These are phyloP conservation scores for Pseudozyma flocculosa DNA, from an alignment of 1,284 basidiomycete species.

Conservation along the genomic window DNA sequence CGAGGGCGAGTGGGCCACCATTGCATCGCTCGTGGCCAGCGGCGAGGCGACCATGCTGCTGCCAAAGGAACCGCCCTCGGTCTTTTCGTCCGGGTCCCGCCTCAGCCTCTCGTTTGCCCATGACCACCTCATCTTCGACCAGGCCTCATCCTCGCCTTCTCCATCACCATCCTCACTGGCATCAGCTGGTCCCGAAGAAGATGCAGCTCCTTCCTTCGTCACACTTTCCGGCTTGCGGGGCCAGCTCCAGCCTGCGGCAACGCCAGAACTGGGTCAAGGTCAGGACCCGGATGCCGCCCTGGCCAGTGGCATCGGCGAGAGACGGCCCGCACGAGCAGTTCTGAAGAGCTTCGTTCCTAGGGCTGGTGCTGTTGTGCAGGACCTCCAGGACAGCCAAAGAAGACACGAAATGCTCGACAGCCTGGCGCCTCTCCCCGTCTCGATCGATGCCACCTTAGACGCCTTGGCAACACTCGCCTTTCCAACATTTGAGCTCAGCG, in stretches of 20 bases:
- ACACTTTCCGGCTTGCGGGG: slow-evolving; percentile 80
- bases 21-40: slow-evolving; percentile 69
- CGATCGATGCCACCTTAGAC: slow-evolving; percentile 45
- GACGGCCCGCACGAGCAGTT: slow-evolving; percentile 58
- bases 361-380: slow-evolving; percentile 67
- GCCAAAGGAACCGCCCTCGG: slow-evolving; percentile 65
- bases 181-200: slow-evolving; percentile 61
- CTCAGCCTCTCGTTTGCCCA: slow-evolving; percentile 47
- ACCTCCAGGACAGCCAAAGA: slow-evolving; percentile 65
- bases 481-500: slow-evolving; percentile 6
- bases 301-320: too few relatives aligned
- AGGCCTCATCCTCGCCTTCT: not conserved
- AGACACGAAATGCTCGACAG: slow-evolving; percentile 61
- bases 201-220: slow-evolving; percentile 55
- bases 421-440: slow-evolving; percentile 60
- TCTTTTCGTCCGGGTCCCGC: slow-evolving; percentile 44
- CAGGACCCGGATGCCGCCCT: too few relatives aligned
- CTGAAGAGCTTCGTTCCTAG: slow-evolving; percentile 69
- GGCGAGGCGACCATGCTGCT: slow-evolving; percentile 74
- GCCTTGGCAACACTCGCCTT: slow-evolving; percentile 1
- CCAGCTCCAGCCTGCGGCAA: slow-evolving; percentile 60
- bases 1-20: slow-evolving; percentile 71
- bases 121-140: slow-evolving; percentile 69
- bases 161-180: slow-evolving; percentile 61
- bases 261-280: too few relatives aligned